Evolutionary conservation across 805 yeast genomes (phyloP), one percentile per base, ranked within the genome.

Genomic region (Metschnikowia kofuensis): DNA sequence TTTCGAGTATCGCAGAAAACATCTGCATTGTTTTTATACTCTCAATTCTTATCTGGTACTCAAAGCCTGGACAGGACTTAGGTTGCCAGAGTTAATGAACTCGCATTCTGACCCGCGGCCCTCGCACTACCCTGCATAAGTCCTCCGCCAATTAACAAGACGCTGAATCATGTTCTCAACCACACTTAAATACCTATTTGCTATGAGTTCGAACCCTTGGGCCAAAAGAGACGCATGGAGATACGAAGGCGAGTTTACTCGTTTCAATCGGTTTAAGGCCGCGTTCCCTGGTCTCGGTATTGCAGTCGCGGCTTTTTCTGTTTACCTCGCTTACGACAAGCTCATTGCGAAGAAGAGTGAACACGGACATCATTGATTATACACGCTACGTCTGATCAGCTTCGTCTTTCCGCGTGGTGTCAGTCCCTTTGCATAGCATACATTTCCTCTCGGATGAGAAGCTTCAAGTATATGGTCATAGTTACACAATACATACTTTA

Each of bases 181-280:
- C 49, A 10, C 30, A 34, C 35, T 8, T 9, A 35, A 34, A 40
- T 13, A 14, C 36, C 30, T 42, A 15, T 14, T 11, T 44, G 49
- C 37, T 50, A 58, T 56, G 59, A 56, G 58, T 48, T 40, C 49
- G 40, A 63, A 63, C 56, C 67, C 68, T 38, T 64, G 67, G 66
- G 66, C 66, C 38, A 64, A 63, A 50, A 84, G 95, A 77, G 96
- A 88, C 66, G 94, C 95, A 41, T 88, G 96, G 96, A 84, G 96
- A 76, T 85, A 83, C 69, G 84, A 82, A 61, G 95, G 94, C 51
- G 87, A 83, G 45, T 89, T 89, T 72, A 77, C 87, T 46, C 81
- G 89, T 58, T 69, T 70, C 43, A 82, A 84, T 68, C 75, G 94
- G 58, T 84, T 82, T 67, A 82, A 77, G 60, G 82, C 82, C 49